Percentiles rank a stretch among this genome's conserved stretches.
Conservation (phyloP, 306 rosid species). For the Glycine soja region DNA sequence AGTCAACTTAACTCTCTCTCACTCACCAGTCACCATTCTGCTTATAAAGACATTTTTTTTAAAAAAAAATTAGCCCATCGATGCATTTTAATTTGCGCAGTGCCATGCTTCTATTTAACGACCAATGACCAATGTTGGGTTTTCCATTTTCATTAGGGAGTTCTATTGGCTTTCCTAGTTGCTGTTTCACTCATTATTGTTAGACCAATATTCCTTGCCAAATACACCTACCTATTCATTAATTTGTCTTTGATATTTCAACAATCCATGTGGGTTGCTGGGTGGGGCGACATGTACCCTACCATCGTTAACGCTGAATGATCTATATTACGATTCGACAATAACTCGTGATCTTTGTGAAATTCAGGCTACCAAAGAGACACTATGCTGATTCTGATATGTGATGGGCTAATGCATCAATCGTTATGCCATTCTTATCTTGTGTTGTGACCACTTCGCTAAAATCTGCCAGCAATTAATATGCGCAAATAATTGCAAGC, state of each 20-base stretch:
- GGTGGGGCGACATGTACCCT: background rate
- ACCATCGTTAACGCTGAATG: background rate
- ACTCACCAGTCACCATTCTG: slow-evolving; percentile 6
- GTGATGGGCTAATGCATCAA: slow-evolving; percentile 8
- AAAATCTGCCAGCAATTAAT: slow-evolving; percentile 33
- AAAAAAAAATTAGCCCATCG: slow-evolving; percentile 51
- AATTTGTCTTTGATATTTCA: background rate
- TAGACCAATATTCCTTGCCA: slow-evolving; percentile 40
- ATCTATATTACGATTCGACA: background rate
- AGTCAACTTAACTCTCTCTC: slow-evolving; percentile 57
- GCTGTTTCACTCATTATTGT: background rate
- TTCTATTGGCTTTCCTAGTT: background rate
- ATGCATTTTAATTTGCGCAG: slow-evolving; percentile 42
- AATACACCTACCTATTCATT: background rate
- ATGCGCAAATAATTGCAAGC: background rate
- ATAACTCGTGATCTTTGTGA: background rate
- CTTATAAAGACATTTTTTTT: slow-evolving; percentile 37
- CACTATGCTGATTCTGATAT: slow-evolving; percentile 19
- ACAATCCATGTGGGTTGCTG: slow-evolving; percentile 25
- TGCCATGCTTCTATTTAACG: background rate
- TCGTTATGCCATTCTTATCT: slow-evolving; percentile 17
- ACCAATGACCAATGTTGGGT: background rate
- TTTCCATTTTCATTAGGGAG: background rate
- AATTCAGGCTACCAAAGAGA: slow-evolving; percentile 35
- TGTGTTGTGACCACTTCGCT: slow-evolving; percentile 32